Evolutionary conservation across 73 alveolate genomes (phyloP).

Genomic region (Stentor roeselii): DNA sequence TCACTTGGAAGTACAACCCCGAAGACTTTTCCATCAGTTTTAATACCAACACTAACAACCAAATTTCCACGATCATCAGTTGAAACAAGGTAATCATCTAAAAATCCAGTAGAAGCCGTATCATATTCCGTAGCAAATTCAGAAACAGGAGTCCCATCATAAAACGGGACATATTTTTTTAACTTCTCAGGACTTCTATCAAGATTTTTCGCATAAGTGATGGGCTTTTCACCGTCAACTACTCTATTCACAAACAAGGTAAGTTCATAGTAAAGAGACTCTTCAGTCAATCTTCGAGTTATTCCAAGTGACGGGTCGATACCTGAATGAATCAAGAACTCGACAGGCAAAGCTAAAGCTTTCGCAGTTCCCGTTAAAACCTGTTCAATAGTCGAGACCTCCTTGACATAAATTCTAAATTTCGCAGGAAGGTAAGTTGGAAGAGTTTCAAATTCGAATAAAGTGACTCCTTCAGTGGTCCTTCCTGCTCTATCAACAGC

Average conservation of each 20-base stretch:
- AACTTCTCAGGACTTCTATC: neutral
- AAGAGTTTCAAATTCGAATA: constrained; percentile 8
- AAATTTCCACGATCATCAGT: neutral
- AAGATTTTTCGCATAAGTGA: constrained; percentile 16
- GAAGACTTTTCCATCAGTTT: constrained; percentile 1
- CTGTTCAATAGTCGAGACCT: neutral
- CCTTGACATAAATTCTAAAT: constrained; percentile 19
- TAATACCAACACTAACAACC: neutral
- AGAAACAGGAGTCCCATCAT: neutral
- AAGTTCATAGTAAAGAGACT: neutral
- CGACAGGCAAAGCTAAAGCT: constrained; percentile 15
- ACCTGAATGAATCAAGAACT: neutral
- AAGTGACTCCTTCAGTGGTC: neutral
- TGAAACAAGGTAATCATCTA: neutral
- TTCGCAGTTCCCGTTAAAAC: neutral
- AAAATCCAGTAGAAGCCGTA: neutral
- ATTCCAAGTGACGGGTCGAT: constrained; percentile 19
- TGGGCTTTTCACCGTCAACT: neutral
- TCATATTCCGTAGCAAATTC: constrained; percentile 13
- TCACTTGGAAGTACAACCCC: constrained; percentile 8
- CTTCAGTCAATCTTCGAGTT: constrained; percentile 5
- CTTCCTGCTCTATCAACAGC: neutral
- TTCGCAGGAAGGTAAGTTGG: constrained; percentile 20
- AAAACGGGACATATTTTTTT: neutral
- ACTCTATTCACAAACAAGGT: neutral